Base-by-base conservation (phyloP, 1,284 basidiomycete species). In the Phellopilus nigrolimitatus region DNA sequence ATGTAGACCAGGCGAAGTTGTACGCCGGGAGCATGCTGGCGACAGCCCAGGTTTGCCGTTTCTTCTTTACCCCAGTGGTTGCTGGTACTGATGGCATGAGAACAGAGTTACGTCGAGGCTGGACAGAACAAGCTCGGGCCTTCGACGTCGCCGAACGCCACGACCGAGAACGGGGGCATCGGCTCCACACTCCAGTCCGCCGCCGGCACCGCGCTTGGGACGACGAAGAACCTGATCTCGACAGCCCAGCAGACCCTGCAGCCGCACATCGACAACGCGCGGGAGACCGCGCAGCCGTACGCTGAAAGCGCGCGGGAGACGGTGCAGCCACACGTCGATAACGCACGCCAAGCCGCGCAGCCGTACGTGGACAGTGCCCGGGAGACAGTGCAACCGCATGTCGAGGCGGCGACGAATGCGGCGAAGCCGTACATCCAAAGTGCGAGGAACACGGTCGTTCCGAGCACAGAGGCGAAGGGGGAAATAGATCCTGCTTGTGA, bases 1-100 rank as follows among this genome's bases (percentile, higher is more conserved):
- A 79, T 58, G 63, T 82, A 3, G 73, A 78, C 17, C 74, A 79
- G 57, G 79, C 75, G 2, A 81, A 76, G 64, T 63, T 61, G 13
- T 46, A 78, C 2, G 78, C 74, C 0, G 64, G 64, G 6, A 67
- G 60, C 45, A 76, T 74, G 0, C 54, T 79, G 4, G 62, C 71
- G n/a, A 74, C 76, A 38, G 79, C 77, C 13, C 75, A 78, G 68
- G 80, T 79, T 56, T 19, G 68, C 62, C 15, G 30, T 38, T 28
- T 10, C 45, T 19, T 10, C 3, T 22, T 40, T 36, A 12, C 24
- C 3, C 21, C 21, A 4, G 15, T 28, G 15, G 7, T 25, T 36
- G 15, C 22, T 7, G 28, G 31, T 15, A 7, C 13, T 47, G n/a
- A 48, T 38, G 17, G 24, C 3, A 5, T 7, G 2, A 27, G 10